Evolutionary conservation across 1,284 basidiomycete species (phyloP).

Genomic region (Vanrija sp.): DNA sequence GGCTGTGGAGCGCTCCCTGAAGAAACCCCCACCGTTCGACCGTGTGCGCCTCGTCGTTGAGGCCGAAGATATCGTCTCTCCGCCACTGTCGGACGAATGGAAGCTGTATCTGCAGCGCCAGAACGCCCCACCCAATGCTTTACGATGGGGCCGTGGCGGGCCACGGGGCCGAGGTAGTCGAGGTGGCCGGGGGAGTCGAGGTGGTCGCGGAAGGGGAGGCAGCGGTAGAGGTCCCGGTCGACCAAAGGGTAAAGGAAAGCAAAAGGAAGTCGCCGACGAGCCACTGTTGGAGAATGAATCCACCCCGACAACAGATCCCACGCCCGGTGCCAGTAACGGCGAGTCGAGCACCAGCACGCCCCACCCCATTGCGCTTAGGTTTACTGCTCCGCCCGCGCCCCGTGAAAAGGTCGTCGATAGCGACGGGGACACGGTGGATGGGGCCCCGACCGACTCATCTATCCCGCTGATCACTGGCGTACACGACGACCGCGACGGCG

Average conservation of each 20-base stretch:
- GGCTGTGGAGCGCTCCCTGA: neutral
- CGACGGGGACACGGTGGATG: constrained; percentile 40
- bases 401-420: constrained; percentile 31
- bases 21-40: constrained; percentile 25
- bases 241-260: too few species aligned
- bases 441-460: constrained; percentile 25
- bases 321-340: too few species aligned
- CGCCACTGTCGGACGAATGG: constrained; percentile 22
- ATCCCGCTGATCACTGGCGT: neutral
- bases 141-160: too few species aligned
- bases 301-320: too few species aligned
- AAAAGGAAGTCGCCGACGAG: too few species aligned
- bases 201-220: neutral
- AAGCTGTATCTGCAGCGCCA: neutral
- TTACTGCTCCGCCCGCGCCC: neutral
- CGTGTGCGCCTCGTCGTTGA: constrained; percentile 34
- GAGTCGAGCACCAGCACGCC: too few species aligned
- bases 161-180: too few species aligned
- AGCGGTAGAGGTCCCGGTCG: too few species aligned
- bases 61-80: constrained; percentile 26
- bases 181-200: too few species aligned
- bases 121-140: too few species aligned
- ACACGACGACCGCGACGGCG: too few species aligned
- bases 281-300: too few species aligned
- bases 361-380: neutral